Evolutionary conservation across 441 rosid species (phyloP), one percentile per base, ranked within the genome.

Genomic region (Erodium trifolium): DNA sequence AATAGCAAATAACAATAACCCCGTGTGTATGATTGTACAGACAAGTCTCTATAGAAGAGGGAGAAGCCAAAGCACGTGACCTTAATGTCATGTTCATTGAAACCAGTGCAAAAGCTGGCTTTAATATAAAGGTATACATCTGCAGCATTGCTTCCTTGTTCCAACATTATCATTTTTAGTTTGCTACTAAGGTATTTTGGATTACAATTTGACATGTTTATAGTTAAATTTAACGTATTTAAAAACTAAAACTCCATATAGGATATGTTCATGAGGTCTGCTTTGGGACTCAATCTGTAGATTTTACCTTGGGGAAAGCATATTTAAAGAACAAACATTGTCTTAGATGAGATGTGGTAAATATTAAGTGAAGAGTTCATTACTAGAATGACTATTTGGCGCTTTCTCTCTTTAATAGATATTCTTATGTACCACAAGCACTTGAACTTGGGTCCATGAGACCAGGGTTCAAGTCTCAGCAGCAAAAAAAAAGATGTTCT

Each of bases 21-120:
- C 2, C 2, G 27, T 23, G 37, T 0, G 37, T 34, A 2, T 34
- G 37, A 34, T 34, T 34, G 37, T 34, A 66, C 82, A 92, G 98
- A 87, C 97, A 92, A 86, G 98, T 90, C 63, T 92, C 97, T 6
- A 83, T 88, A 78, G 98, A 92, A 82, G 98, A 92, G 79, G 98
- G 88, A 76, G 96, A 92, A 77, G 93, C 89, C 63, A 92, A 88
- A 72, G 96, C 91, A 70, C 91, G 87, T 49, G 96, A 90, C 9
- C 86, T 87, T 43, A 85, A 84, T 66, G 98, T 92, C 65, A 90
- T 90, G 93, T 92, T 88, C 73, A 88, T 92, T 65, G 97, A 92
- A 81, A 92, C 98, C 63, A 92, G 98, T 82, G 96, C 98, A 39
- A 92, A 90, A 81, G 96, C 98, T 5, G 98, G 97, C 72, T 92